Conservation (phyloP, 2,329 filamentous ascomycete genomes). For the Neophaeococcomyces mojaviensis region DNA sequence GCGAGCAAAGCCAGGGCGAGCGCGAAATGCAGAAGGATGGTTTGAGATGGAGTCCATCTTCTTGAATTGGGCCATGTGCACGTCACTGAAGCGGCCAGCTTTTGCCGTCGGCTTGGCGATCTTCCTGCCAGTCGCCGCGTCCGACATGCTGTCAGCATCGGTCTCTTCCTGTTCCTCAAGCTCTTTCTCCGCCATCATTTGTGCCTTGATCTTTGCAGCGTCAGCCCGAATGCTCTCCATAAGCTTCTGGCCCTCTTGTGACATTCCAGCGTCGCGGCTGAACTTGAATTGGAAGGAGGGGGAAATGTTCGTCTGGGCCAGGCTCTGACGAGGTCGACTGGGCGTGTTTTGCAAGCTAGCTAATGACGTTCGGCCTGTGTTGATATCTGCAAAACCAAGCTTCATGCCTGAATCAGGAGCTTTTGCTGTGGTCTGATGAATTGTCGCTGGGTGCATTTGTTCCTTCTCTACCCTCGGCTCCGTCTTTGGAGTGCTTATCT, state of each 20-base stretch:
- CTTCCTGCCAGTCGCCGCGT: constrained; percentile 49
- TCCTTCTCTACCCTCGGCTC: constrained; percentile 62
- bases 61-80: constrained; percentile 81
- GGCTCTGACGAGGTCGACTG: constrained; percentile 22
- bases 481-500: constrained; percentile 53
- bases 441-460: constrained; percentile 88
- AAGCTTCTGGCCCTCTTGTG: constrained; percentile 46
- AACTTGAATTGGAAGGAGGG: constrained; percentile 42
- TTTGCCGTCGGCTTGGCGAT: constrained; percentile 76
- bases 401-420: constrained; percentile 71
- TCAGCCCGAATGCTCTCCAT: constrained; percentile 65
- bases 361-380: constrained; percentile 15
- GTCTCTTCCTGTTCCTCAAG: constrained; percentile 46
- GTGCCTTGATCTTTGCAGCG: constrained; percentile 61
- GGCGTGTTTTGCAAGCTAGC: constrained; percentile 32
- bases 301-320: constrained; percentile 31
- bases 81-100: constrained; percentile 70
- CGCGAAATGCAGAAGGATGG: constrained; percentile 67
- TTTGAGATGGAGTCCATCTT: constrained; percentile 96
- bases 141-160: constrained; percentile 35
- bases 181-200: constrained; percentile 57
- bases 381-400: constrained; percentile 57
- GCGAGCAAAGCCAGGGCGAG: constrained; percentile 37
- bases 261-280: constrained; percentile 36
- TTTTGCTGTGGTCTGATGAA: constrained; percentile 66